Evolutionary conservation across 2,329 filamentous ascomycete species (phyloP).

Genomic region (Aphanoascus verrucosus): DNA sequence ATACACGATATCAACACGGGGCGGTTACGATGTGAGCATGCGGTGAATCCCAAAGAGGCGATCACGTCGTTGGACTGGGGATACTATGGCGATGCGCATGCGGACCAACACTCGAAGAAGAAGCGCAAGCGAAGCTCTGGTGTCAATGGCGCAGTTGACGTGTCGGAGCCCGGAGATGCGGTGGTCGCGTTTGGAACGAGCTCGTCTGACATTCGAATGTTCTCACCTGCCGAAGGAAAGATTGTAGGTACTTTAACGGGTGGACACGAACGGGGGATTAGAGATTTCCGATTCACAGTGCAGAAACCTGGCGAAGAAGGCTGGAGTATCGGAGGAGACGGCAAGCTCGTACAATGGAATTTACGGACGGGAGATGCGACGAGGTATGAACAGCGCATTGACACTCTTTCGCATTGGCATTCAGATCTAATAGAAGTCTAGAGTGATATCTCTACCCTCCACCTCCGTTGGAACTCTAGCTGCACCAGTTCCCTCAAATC

Average conservation of each 20-base stretch:
- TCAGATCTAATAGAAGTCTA: constrained; percentile 17
- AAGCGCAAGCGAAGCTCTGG: constrained; percentile 41
- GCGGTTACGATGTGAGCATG: constrained; percentile 42
- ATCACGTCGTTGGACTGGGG: constrained; percentile 45
- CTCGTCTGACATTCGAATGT: constrained; percentile 40
- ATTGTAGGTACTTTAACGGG: constrained; percentile 36
- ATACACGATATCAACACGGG: constrained; percentile 43
- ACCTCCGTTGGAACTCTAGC: constrained; percentile 34
- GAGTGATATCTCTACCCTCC: constrained; percentile 36
- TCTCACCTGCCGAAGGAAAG: constrained; percentile 40
- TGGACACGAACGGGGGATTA: constrained; percentile 39
- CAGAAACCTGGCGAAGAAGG: constrained; percentile 32
- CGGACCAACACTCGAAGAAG: constrained; percentile 37
- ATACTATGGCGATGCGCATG: constrained; percentile 29
- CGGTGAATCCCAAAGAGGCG: constrained; percentile 36
- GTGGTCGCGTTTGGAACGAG: constrained; percentile 43
- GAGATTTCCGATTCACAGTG: constrained; percentile 42
- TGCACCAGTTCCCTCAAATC: constrained; percentile 31
- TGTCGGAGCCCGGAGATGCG: constrained; percentile 31
- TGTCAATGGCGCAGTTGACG: constrained; percentile 29
- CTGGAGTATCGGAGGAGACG: constrained; percentile 46
- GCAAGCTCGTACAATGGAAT: constrained; percentile 45
- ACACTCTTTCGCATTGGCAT: background rate
- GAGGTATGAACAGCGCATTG: constrained; percentile 27
- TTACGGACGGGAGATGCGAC: constrained; percentile 34